Base-by-base conservation (phyloP, 75 land plant species). In the Selaginella moellendorffii region DNA sequence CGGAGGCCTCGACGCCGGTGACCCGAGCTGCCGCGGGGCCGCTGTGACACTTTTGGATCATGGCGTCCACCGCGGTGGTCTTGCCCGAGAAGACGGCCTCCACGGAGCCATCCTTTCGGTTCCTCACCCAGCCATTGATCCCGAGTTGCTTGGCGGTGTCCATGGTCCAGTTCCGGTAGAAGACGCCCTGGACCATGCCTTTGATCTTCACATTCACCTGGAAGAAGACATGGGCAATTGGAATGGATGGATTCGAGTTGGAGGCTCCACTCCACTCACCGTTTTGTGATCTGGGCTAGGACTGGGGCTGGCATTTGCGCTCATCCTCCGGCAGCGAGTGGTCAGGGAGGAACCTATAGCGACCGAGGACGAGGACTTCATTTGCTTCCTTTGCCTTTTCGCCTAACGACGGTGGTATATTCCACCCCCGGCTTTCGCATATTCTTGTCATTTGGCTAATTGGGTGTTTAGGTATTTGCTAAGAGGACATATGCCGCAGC, bases 101-200 rank as follows among this genome's bases (percentile, higher is more conserved):
- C 63, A 91, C 97, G 1, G 95, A 77, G 1, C 97, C 97, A 69
- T 91, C 97, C 27, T 85, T 54, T 42, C 79, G 62, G 69, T 91
- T 91, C 52, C 95, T 68, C 0, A 90, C 92, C 97, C 93, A 90
- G 9, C 95, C 97, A 18, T 75, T 77, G 65, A 92, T 28, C 2
- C 79, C 80, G 63, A 92, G 67, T 29, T 78, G 63, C 54, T 53
- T 64, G 21, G 97, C 97, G 42, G 74, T 85, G 60, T 83, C 81
- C 53, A 75, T 61, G 20, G 86, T 92, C 97, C 97, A 92, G 53
- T 85, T 76, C 64, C 97, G 29, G 78, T 81, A 85, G 76, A 72
- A 92, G 36, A 92, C 96, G 5, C 98, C 98, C 65, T 92, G 98
- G 28, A 88, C 95, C 42, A 76, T 63, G 1, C 95, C 96, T 65